Evolutionary conservation across 805 yeast species (phyloP).

Genomic region (Saccharomycopsis fermentans): DNA sequence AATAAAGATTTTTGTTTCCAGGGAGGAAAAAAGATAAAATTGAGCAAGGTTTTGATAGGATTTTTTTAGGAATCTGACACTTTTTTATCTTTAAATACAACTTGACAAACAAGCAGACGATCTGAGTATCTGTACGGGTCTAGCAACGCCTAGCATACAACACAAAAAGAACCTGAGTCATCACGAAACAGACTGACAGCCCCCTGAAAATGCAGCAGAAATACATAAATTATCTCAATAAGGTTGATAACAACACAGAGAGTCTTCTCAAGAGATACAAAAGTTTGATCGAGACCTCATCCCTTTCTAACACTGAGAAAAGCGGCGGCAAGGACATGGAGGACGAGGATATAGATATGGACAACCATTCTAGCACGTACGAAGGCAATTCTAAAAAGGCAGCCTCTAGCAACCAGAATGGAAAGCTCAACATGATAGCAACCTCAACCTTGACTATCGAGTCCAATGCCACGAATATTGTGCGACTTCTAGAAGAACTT

Average conservation of each 20-base stretch:
- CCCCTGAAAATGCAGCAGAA: constrained; percentile 19
- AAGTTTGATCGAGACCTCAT: constrained; percentile 8
- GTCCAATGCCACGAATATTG: constrained; percentile 11
- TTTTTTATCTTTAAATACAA: background rate
- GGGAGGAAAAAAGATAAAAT: no score
- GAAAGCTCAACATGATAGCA: constrained; percentile 13
- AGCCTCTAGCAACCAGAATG: background rate
- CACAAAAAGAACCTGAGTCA: background rate
- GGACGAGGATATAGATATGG: constrained; percentile 4
- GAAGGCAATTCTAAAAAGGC: background rate
- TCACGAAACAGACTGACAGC: background rate
- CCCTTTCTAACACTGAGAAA: background rate
- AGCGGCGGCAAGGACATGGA: background rate
- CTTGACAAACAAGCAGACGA: background rate
- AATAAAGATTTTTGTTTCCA: no score
- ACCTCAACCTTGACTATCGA: constrained; percentile 15
- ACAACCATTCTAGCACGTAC: background rate
- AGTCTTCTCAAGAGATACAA: constrained; percentile 12
- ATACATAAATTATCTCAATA: constrained; percentile 12
- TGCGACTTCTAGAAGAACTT: constrained; percentile 14
- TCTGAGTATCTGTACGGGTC: background rate
- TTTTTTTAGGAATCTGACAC: no score
- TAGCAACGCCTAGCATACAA: no score
- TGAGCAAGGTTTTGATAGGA: no score
- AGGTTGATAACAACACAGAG: constrained; percentile 17